These are phyloP conservation scores for Saccharata proteae DNA, from an alignment of 2,329 filamentous ascomycete genomes.

Conservation along the genomic window DNA sequence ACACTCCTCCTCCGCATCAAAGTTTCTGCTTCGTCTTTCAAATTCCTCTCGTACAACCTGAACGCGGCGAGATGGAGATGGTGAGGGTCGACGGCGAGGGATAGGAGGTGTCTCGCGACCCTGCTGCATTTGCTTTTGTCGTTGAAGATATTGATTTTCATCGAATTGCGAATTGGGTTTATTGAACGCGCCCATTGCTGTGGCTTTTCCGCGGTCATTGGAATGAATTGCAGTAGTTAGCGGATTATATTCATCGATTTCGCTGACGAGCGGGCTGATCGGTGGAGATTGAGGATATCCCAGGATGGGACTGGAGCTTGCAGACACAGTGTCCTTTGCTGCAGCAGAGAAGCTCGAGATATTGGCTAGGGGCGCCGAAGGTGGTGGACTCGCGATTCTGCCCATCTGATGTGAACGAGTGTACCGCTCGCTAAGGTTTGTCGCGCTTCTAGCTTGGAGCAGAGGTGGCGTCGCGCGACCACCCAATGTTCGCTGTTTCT, in stretches of 20 bases:
- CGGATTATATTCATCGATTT: conserved; percentile 53
- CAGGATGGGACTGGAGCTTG: conserved; percentile 27
- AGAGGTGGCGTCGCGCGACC: conserved; percentile 40
- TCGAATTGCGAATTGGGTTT: conserved; percentile 68
- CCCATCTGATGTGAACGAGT: conserved; percentile 25
- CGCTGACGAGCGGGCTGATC: conserved; percentile 59
- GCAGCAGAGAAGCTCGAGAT: conserved; percentile 9
- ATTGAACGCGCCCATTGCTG: conserved; percentile 58
- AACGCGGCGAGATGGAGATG: too few species aligned
- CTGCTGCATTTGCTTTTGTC: conserved; percentile 69
- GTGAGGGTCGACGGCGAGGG: too few species aligned
- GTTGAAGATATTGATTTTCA: conserved; percentile 71
- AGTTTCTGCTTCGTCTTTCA: too few species aligned
- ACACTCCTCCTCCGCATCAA: too few species aligned
- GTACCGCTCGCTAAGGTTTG: conserved; percentile 37
- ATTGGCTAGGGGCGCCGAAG: conserved; percentile 9
- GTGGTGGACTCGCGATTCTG: conserved; percentile 37
- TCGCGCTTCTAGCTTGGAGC: conserved; percentile 33
- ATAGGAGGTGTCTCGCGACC: conserved; percentile 53
- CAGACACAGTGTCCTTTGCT: conserved; percentile 20
- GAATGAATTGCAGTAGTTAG: conserved; percentile 56
- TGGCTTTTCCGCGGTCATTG: conserved; percentile 70
- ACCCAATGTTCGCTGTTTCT: conserved; percentile 43
- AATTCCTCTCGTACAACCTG: too few species aligned
- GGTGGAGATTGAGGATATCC: conserved; percentile 34